Evolutionary conservation across 495 filamentous ascomycete species (phyloP).

Genomic region (Podospora tetraspora): DNA sequence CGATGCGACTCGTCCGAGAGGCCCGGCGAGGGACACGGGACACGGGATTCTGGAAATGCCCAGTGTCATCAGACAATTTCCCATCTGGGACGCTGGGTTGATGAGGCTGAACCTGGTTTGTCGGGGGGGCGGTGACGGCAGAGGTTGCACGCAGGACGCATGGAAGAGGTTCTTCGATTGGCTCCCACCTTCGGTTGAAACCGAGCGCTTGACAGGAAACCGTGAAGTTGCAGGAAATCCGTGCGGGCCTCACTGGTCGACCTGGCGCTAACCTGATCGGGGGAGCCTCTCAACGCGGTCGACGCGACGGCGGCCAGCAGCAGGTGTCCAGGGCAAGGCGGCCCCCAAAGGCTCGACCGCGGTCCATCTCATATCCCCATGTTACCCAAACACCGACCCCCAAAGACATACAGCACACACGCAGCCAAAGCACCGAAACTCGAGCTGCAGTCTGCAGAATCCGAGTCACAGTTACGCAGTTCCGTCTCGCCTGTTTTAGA

Average conservation of each 20-base stretch:
- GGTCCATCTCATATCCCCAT: not conserved
- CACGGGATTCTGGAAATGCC: not conserved
- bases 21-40: not conserved
- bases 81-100: not conserved
- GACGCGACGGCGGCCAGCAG: not conserved
- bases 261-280: not conserved
- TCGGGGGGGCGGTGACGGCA: not conserved
- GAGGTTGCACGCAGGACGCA: not conserved
- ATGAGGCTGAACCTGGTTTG: not conserved
- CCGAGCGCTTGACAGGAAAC: not conserved
- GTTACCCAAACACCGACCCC: not conserved
- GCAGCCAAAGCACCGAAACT: not conserved
- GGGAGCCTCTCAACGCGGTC: not conserved
- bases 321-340: no score
- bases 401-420: not conserved
- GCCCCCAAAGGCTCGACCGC: not conserved
- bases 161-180: not conserved
- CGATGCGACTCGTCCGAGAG: not conserved
- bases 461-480: not conserved
- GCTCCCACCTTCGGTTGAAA: not conserved
- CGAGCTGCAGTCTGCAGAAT: not conserved
- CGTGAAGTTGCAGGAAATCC: not conserved
- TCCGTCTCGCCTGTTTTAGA: conserved; percentile 6
- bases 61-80: not conserved
- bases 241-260: not conserved